Evolutionary conservation across 176 grass and related monocot genomes (phyloP).

Genomic region (Oryza coarctata): DNA sequence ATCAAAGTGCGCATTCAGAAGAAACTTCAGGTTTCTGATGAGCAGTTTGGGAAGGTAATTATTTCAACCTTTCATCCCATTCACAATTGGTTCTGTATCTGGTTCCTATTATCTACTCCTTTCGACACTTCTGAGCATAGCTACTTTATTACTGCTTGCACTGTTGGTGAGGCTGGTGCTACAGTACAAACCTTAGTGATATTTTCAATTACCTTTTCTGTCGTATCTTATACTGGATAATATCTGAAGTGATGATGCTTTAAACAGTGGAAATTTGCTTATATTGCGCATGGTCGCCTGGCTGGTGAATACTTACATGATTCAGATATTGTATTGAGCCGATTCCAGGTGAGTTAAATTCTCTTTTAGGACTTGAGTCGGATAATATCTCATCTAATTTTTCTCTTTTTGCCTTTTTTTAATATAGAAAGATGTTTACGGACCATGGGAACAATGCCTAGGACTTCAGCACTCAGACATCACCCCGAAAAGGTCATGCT

Average conservation of each 20-base stretch:
- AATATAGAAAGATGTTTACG: slow-evolving; percentile 60
- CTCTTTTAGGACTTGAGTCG: background rate
- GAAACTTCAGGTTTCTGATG: slow-evolving; percentile 70
- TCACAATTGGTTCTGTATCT: slow-evolving; percentile 13
- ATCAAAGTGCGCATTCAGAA: slow-evolving; percentile 73
- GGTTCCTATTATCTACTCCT: background rate
- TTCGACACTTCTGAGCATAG: background rate
- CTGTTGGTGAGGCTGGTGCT: background rate
- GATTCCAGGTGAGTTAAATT: slow-evolving; percentile 52
- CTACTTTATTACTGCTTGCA: background rate
- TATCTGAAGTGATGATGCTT: slow-evolving; percentile 35
- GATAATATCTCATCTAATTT: slow-evolving; percentile 4
- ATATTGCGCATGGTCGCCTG: slow-evolving; percentile 41
- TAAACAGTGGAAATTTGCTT: slow-evolving; percentile 75
- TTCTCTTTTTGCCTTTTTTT: slow-evolving; percentile 3
- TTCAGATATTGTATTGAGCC: slow-evolving; percentile 60
- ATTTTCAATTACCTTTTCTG: background rate
- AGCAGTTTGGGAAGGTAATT: slow-evolving; percentile 58
- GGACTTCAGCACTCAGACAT: slow-evolving; percentile 68
- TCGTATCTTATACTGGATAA: background rate
- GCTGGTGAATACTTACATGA: slow-evolving; percentile 59
- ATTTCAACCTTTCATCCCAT: background rate
- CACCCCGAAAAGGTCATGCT: slow-evolving; percentile 48
- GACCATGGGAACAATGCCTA: slow-evolving; percentile 64
- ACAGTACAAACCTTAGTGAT: background rate